Percentiles rank a stretch among this genome's conserved stretches.
Evolutionary conservation across 805 yeast species (phyloP).

Genomic region (Starmerella floris): DNA sequence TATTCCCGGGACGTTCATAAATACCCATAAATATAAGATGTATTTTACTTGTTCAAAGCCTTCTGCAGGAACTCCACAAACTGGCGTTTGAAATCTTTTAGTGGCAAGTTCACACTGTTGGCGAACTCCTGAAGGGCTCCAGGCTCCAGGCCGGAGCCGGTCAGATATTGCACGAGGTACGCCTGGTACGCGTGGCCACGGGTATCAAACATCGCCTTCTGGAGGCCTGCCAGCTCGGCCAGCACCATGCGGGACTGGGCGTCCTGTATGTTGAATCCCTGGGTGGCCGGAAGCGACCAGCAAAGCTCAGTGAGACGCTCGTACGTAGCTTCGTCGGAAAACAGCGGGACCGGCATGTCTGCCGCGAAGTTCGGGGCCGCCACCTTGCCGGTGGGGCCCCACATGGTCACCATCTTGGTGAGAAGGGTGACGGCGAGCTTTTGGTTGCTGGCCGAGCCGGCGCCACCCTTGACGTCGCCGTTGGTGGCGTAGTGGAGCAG

Average conservation of each 20-base stretch:
- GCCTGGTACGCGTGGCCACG: constrained; percentile 29
- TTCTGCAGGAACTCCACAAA: constrained; percentile 15
- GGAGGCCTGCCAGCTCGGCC: constrained; percentile 57
- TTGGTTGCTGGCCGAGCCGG: constrained; percentile 37
- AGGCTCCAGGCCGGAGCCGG: constrained; percentile 17
- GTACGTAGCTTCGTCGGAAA: constrained; percentile 50
- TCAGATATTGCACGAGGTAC: constrained; percentile 17
- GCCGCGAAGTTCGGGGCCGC: constrained; percentile 35
- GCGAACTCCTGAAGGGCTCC: constrained; percentile 16
- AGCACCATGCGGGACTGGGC: constrained; percentile 66
- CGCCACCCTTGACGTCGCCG: constrained; percentile 34
- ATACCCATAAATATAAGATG: neutral
- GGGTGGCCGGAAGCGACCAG: constrained; percentile 73
- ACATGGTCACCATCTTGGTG: constrained; percentile 42
- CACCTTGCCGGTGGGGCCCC: constrained; percentile 54
- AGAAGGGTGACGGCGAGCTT: constrained; percentile 60
- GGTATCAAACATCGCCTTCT: constrained; percentile 46
- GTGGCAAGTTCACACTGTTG: constrained; percentile 9
- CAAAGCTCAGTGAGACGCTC: constrained; percentile 52
- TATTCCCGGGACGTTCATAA: no score
- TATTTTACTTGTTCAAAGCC: constrained; percentile 5
- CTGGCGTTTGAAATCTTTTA: constrained; percentile 21
- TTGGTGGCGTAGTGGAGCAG: constrained; percentile 54
- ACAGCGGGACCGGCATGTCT: constrained; percentile 49
- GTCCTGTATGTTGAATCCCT: constrained; percentile 52